A percentile compares a stretch with the other conserved stretches of the same genome.
Evolutionary conservation across 2,329 filamentous ascomycete genomes (phyloP).

Genomic region (Dryadomyces quercivorus): DNA sequence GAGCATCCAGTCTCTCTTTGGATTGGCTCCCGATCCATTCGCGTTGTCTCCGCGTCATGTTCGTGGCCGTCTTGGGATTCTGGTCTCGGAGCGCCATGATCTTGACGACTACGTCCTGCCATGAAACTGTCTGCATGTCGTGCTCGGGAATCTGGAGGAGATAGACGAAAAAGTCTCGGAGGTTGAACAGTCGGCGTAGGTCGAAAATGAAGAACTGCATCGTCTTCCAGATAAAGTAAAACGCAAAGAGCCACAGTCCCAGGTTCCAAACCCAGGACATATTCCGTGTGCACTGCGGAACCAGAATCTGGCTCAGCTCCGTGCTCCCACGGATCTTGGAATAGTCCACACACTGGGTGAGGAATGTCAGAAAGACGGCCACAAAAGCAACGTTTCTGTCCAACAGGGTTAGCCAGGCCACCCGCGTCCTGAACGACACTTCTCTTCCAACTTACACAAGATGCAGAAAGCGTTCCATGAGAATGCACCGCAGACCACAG

Average conservation of each 20-base stretch:
- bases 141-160: conserved; percentile 68
- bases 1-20: conserved; percentile 87
- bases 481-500: conserved; percentile 74
- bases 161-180: conserved; percentile 77
- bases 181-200: conserved; percentile 57
- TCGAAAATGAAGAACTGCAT: conserved; percentile 59
- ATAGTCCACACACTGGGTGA: conserved; percentile 81
- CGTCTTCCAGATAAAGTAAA: conserved; percentile 74
- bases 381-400: conserved; percentile 68
- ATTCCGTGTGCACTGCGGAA: conserved; percentile 61
- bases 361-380: conserved; percentile 68
- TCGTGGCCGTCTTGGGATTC: conserved; percentile 65
- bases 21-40: conserved; percentile 68
- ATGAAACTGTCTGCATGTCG: conserved; percentile 89
- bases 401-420: conserved; percentile 7
- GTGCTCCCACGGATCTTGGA: conserved; percentile 55
- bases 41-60: conserved; percentile 37
- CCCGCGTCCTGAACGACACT: background rate
- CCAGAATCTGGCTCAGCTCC: conserved; percentile 38
- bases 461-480: conserved; percentile 59
- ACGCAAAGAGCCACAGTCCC: conserved; percentile 70
- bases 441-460: conserved; percentile 46
- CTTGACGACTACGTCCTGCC: conserved; percentile 79
- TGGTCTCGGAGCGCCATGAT: conserved; percentile 75
- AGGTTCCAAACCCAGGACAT: conserved; percentile 71